Evolutionary conservation across 2,329 filamentous ascomycete species (phyloP), one percentile per base, ranked within the genome.

Genomic region (Fusarium sp.): DNA sequence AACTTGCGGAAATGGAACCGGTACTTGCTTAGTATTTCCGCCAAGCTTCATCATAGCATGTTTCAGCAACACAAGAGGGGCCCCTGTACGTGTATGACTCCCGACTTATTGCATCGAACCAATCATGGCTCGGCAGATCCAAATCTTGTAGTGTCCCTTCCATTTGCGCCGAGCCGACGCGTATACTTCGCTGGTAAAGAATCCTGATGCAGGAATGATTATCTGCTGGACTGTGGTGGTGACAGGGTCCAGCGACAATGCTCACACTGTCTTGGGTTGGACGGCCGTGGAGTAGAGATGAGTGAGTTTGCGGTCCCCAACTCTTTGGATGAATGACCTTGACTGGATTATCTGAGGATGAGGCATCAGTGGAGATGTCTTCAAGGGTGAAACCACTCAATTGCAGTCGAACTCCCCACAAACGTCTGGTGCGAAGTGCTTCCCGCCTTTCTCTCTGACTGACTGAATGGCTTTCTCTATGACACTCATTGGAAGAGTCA

Each of bases 151-250:
- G 15, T 18, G 2, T 33, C 22, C 28, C 30, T 13, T 6, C 11
- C 18, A 47, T 8, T 7, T 15, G 22, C 7, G 47, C 5, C 28
- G 14, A 7, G 12, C 28, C 44, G 4, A 47, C 20, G 13, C 5
- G 28, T 20, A 50, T 50, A 31, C 15, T 3, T 7, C 47, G 47
- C 30, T 50, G 28, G 5, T 50, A 50, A 30, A 15, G 6, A 2
- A 50, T 7, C 15, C 2, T 13, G 22, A 50, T 50, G 11, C 47
- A 50, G 9, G 47, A 33, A 6, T 31, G 47, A 5, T 18, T 50
- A 4, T 15, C 7, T 2, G 1, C 6, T 22, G 22, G 9, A 18
- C 11, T 8, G 22, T 4, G 7, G 2, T n/a, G 22, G 15, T 7
- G 9, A 24, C 30, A 24, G 4, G 47, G 30, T 3, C 10, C 30